Conservation (phyloP, 441 rosid genomes). For the Iberis amara region DNA sequence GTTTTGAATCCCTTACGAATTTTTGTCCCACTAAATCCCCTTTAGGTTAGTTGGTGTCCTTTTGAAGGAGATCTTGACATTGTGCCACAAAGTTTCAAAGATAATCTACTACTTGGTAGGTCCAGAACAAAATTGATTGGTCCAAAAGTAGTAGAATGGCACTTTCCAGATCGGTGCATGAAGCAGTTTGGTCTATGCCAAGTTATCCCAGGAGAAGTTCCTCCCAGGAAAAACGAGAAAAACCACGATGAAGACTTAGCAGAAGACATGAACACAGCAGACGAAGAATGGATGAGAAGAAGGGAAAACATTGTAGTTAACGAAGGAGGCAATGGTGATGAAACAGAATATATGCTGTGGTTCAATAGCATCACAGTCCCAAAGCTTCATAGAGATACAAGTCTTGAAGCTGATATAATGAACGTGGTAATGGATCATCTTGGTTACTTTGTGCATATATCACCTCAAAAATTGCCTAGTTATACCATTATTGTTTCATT, state of each 20-base stretch:
- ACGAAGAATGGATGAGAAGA: constrained; percentile 34
- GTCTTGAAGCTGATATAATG: constrained; percentile 34
- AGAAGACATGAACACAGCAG: constrained; percentile 33
- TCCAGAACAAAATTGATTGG: constrained; percentile 34
- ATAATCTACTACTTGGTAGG: constrained; percentile 32
- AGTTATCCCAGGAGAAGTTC: constrained; percentile 32
- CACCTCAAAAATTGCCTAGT: background rate
- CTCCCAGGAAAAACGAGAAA: constrained; percentile 30
- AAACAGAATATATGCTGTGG: constrained; percentile 34
- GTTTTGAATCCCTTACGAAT: background rate
- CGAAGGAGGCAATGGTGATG: constrained; percentile 27
- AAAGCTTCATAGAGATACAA: constrained; percentile 36
- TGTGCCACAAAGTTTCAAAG: constrained; percentile 29
- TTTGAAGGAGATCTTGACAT: constrained; percentile 32
- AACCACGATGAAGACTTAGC: constrained; percentile 30
- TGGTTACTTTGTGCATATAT: background rate
- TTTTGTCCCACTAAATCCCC: background rate
- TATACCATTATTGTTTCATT: constrained; percentile 4
- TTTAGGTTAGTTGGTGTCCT: constrained; percentile 34
- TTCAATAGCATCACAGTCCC: constrained; percentile 33
- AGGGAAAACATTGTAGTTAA: constrained; percentile 32
- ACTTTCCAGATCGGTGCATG: constrained; percentile 36
- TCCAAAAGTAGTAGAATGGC: constrained; percentile 36
- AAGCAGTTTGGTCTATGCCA: constrained; percentile 34
- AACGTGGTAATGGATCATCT: constrained; percentile 29